Percentiles rank a stretch among this genome's conserved stretches.
Evolutionary conservation across 257 asterid species (phyloP).

Genomic region (Cordia subcordata): DNA sequence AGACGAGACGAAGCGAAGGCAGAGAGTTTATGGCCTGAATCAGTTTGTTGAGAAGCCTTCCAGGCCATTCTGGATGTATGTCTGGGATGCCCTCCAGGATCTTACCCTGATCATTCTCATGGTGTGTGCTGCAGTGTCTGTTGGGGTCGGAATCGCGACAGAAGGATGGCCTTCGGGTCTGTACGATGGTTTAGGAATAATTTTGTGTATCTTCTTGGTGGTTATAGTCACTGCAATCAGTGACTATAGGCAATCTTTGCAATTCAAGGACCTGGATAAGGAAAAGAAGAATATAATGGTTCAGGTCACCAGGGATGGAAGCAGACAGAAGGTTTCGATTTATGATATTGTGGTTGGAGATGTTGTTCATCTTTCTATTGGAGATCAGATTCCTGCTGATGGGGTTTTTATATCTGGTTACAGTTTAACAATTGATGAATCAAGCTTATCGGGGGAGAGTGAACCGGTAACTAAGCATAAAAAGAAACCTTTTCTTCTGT

Average conservation of each 20-base stretch:
- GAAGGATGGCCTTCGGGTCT: slow-evolving; percentile 82
- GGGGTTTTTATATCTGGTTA: slow-evolving; percentile 61
- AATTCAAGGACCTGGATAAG: slow-evolving; percentile 66
- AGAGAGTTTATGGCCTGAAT: slow-evolving; percentile 51
- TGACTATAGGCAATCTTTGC: slow-evolving; percentile 76
- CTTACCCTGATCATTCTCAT: slow-evolving; percentile 59
- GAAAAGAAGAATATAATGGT: slow-evolving; percentile 54
- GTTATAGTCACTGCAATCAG: slow-evolving; percentile 68
- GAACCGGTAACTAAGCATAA: slow-evolving; percentile 41
- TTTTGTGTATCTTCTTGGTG: slow-evolving; percentile 56
- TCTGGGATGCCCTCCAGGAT: slow-evolving; percentile 83
- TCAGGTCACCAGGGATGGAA: slow-evolving; percentile 58
- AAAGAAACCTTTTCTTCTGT: slow-evolving; percentile 50
- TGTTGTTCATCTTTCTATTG: slow-evolving; percentile 59
- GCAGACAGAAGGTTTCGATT: slow-evolving; percentile 45
- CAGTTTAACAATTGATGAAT: slow-evolving; percentile 59
- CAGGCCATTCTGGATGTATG: slow-evolving; percentile 56
- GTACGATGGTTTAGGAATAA: slow-evolving; percentile 72
- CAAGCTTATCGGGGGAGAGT: slow-evolving; percentile 79
- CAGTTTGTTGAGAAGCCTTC: slow-evolving; percentile 58
- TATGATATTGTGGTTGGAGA: slow-evolving; percentile 70
- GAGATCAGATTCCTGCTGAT: slow-evolving; percentile 81
- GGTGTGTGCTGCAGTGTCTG: slow-evolving; percentile 68
- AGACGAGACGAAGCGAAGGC: slow-evolving; percentile 35
- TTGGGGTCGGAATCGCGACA: slow-evolving; percentile 66